Percentiles rank a stretch among this genome's conserved stretches.
Conservation (phyloP, 192 early-diverging fungal genomes). For the Coemansia sp. region DNA sequence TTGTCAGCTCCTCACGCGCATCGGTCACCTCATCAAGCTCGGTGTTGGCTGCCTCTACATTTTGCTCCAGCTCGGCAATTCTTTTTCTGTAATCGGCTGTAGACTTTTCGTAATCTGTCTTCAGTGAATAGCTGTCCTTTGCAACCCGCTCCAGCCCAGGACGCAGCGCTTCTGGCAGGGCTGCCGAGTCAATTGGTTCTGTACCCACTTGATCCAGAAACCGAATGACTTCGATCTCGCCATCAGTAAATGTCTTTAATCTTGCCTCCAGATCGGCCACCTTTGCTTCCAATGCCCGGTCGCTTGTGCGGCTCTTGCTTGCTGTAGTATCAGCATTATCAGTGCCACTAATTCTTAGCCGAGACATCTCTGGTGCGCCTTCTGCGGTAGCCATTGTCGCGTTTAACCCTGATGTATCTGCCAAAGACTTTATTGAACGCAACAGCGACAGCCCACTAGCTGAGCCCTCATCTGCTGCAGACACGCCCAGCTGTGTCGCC, state of each 20-base stretch:
- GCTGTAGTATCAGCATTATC: background rate
- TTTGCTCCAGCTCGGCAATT: constrained; percentile 18
- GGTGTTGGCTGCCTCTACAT: constrained; percentile 18
- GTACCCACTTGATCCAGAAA: constrained; percentile 20
- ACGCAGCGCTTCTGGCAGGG: constrained; percentile 22
- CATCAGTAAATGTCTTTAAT: constrained; percentile 12
- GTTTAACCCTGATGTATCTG: constrained; percentile 1
- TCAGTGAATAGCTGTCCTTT: constrained; percentile 4
- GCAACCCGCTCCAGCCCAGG: constrained; percentile 26
- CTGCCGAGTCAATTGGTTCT: constrained; percentile 12
- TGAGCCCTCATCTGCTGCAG: constrained; percentile 1
- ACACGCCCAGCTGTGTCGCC: constrained; percentile 25
- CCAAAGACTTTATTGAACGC: constrained; percentile 14
- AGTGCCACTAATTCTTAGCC: constrained; percentile 25
- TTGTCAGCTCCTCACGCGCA: constrained; percentile 47
- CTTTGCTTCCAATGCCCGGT: constrained; percentile 6
- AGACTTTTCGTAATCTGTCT: constrained; percentile 1
- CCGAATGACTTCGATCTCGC: constrained; percentile 12
- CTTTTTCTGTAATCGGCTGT: constrained; percentile 10
- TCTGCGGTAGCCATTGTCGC: background rate
- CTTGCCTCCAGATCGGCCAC: constrained; percentile 13
- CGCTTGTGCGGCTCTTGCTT: constrained; percentile 16
- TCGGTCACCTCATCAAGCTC: constrained; percentile 42
- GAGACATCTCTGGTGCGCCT: constrained; percentile 21
- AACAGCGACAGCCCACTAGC: constrained; percentile 14